Evolutionary conservation across 2,329 filamentous ascomycete species (phyloP).

Genomic region (Sporothrix dimorphospora): DNA sequence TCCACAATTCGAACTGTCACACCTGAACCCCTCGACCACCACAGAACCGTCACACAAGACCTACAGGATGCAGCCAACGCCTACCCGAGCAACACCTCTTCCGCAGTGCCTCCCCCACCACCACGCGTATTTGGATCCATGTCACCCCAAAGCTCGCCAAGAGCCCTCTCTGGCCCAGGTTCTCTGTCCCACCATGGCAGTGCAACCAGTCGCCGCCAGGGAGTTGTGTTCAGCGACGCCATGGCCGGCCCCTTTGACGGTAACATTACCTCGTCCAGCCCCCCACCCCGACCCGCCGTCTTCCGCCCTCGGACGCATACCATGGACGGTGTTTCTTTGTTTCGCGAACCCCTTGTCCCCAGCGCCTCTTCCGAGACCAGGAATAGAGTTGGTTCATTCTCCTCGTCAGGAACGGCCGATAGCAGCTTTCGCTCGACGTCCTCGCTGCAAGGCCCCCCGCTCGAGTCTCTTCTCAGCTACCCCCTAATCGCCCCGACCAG

Average conservation of each 20-base stretch:
- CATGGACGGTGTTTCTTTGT: slow-evolving; percentile 53
- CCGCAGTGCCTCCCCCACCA: slow-evolving; percentile 31
- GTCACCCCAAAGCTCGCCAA: slow-evolving; percentile 53
- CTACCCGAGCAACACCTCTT: slow-evolving; percentile 28
- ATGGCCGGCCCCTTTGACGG: slow-evolving; percentile 56
- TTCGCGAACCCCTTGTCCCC: slow-evolving; percentile 50
- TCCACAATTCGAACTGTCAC: slow-evolving; percentile 66
- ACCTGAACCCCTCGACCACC: slow-evolving; percentile 56
- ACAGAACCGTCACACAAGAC: slow-evolving; percentile 34
- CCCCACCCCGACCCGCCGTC: slow-evolving; percentile 44
- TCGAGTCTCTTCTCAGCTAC: slow-evolving; percentile 48
- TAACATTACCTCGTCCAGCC: slow-evolving; percentile 44
- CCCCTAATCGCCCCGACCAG: slow-evolving; percentile 43
- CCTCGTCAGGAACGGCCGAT: slow-evolving; percentile 62
- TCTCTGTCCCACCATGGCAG: slow-evolving; percentile 39
- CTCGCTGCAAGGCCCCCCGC: slow-evolving; percentile 47
- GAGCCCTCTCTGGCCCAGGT: slow-evolving; percentile 50
- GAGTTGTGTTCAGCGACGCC: slow-evolving; percentile 63
- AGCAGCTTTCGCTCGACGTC: slow-evolving; percentile 43
- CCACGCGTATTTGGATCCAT: slow-evolving; percentile 42
- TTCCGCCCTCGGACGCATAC: slow-evolving; percentile 61
- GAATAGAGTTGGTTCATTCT: slow-evolving; percentile 71
- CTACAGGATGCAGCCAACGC: slow-evolving; percentile 34
- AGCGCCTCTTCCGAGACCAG: slow-evolving; percentile 54
- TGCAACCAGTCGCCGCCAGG: slow-evolving; percentile 51